Evolutionary conservation across 1,139 yeast species (phyloP).

Genomic region (Saccharomyces hybrid): DNA sequence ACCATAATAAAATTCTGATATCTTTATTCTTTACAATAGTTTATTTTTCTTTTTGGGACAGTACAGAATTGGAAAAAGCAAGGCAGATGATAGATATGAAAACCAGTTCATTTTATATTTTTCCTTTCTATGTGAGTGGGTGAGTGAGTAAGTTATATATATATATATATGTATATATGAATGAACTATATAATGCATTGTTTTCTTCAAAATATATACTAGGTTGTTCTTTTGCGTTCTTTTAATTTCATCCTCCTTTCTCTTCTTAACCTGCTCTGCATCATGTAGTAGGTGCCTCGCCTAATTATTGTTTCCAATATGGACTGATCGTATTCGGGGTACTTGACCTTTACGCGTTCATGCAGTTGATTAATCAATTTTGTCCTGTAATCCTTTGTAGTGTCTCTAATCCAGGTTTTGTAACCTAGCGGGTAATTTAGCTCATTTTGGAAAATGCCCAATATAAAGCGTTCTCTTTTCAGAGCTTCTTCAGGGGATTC

Average conservation of each 20-base stretch:
- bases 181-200: not conserved
- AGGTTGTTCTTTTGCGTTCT: constrained; percentile 8
- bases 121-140: not conserved
- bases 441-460: constrained; percentile 48
- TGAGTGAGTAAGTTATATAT: not conserved
- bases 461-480: constrained; percentile 51
- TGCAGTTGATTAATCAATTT: constrained; percentile 44
- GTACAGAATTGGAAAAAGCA: not conserved
- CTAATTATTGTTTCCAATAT: constrained; percentile 64
- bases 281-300: constrained; percentile 69
- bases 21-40: not conserved
- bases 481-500: constrained; percentile 48
- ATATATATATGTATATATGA: not conserved
- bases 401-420: constrained; percentile 77
- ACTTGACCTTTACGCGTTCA: constrained; percentile 40
- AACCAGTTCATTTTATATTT: not conserved
- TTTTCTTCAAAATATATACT: not conserved
- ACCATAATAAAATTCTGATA: not conserved
- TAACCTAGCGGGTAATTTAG: constrained; percentile 65
- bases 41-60: not conserved
- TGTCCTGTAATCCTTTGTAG: constrained; percentile 46
- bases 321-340: constrained; percentile 46
- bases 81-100: not conserved
- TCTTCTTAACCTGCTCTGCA: constrained; percentile 72
- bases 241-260: constrained; percentile 47